Conservation (phyloP, 73 alveolate genomes). For the Paramecium biaurelia region DNA sequence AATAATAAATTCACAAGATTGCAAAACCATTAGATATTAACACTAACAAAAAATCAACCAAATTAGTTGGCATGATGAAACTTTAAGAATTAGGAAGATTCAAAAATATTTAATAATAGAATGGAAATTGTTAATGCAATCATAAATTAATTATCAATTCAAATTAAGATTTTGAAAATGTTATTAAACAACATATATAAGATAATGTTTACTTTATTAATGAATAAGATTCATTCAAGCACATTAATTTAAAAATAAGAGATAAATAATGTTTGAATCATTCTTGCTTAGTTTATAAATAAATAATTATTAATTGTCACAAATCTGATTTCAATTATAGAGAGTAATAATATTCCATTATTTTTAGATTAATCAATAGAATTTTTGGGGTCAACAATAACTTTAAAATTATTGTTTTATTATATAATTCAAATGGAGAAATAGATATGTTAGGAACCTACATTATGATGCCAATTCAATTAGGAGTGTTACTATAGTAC, state of each 20-base stretch:
- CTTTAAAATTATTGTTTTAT: not conserved
- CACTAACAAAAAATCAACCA: not conserved
- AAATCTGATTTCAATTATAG: not conserved
- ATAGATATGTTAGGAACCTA: not conserved
- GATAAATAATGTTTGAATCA: not conserved
- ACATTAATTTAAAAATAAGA: not conserved
- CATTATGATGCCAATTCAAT: not conserved
- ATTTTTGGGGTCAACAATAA: not conserved
- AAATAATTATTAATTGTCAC: not conserved
- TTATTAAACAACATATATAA: not conserved
- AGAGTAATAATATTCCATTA: not conserved
- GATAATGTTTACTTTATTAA: not conserved
- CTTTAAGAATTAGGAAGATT: conserved; percentile 33
- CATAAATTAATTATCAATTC: not conserved
- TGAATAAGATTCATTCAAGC: not conserved
- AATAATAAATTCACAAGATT: not conserved
- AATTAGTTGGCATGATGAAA: conserved; percentile 43
- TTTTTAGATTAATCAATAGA: not conserved
- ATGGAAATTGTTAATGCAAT: not conserved
- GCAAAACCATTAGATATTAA: not conserved
- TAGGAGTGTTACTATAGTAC: not conserved
- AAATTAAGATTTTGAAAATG: not conserved
- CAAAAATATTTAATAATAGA: not conserved
- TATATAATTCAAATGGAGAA: not conserved
- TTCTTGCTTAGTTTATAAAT: not conserved